Base-by-base conservation (phyloP, 1,139 yeast species). In the Suhomyces yuchorum region DNA sequence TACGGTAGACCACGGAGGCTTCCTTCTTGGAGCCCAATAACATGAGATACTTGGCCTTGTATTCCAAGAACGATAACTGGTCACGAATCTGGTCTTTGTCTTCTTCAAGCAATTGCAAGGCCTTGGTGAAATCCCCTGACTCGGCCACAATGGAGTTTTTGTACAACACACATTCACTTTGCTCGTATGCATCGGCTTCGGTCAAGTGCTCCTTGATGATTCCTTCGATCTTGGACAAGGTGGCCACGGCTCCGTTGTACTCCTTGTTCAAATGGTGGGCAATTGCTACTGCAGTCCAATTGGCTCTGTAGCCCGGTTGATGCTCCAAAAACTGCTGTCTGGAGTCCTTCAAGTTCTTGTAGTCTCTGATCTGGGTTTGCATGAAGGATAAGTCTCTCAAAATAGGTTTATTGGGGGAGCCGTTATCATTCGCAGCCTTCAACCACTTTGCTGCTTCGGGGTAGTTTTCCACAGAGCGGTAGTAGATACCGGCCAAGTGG, bases 281-380 rank as follows among this genome's bases (percentile, higher is more conserved):
- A 36, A 89, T 77, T 0, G 97, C 97, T 47, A 88, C 75, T 0
- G 87, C 86, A 2, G 96, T 87, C 97, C 98, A 95, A 61, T 90
- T 87, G 56, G 95, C 93, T 55, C 97, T 80, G 62, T 82, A 86
- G 0, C 96, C 96, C 11, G 96, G 86, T 57, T 82, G 87, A 37
- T 80, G 79, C 57, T 87, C 89, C 66, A 95, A 76, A 60, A 84
- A 83, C 41, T 77, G 77, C 52, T 81, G 82, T 59, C 98, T 80
- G 2, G 93, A 78, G 15, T 70, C 78, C 7, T 79, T 76, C 55
- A 88, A 77, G 33, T 78, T 77, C 56, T 79, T 81, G 63, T 74
- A 90, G 61, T 89, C 93, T 52, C 97, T 82, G 51, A 77, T 75
- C 59, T 93, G 98, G 32, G 87, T 73, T 61, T 92, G 95, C 68